These are phyloP conservation scores for Phytophthora syringae DNA, from an alignment of 352 stramenopile species.

Conservation along the genomic window DNA sequence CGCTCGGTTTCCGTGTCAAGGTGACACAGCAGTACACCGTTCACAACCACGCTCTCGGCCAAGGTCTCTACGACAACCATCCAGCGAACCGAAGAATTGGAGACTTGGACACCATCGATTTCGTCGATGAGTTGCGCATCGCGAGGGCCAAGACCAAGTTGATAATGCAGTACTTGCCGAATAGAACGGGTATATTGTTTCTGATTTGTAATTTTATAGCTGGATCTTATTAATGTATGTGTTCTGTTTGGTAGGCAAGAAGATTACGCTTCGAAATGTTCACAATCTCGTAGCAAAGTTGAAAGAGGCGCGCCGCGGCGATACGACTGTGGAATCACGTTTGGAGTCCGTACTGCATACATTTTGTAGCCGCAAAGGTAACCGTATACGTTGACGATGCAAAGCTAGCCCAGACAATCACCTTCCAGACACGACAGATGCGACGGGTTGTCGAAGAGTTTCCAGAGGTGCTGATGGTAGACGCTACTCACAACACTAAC, in stretches of 20 bases:
- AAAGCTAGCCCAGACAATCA: slow-evolving; percentile 6
- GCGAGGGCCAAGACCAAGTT: background rate
- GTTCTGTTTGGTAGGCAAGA: background rate
- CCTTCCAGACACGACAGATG: slow-evolving; percentile 9
- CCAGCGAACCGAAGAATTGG: background rate
- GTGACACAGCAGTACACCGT: background rate
- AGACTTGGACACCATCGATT: background rate
- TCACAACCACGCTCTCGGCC: background rate
- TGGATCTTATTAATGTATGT: background rate
- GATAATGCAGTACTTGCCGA: background rate
- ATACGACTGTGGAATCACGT: background rate
- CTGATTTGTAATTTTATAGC: background rate
- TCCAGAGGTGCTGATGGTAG: slow-evolving; percentile 1
- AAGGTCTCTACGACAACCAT: background rate
- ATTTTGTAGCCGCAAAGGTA: background rate
- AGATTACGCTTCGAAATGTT: background rate
- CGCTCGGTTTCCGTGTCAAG: background rate
- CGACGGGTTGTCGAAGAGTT: slow-evolving; percentile 7
- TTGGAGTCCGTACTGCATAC: background rate
- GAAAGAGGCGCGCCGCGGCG: background rate
- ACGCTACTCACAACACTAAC: slow-evolving; percentile 3
- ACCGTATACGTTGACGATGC: slow-evolving; percentile 6
- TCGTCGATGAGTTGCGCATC: background rate
- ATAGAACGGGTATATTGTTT: background rate
- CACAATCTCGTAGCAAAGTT: background rate